phyloP scores from a whole-genome alignment of 2,329 filamentous ascomycete species.

The Fusarium sp. region DNA sequence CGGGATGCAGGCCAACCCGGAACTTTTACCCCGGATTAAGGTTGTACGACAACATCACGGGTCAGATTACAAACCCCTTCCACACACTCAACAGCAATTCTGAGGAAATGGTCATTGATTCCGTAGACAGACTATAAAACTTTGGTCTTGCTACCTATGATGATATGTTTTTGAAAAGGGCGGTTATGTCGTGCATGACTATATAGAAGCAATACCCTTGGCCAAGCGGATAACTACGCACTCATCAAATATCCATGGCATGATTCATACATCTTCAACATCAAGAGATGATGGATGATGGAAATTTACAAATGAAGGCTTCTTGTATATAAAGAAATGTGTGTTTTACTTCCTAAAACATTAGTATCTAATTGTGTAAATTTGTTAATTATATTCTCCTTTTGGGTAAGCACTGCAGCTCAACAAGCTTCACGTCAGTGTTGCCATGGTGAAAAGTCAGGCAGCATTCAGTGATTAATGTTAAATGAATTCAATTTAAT shows the following conservation, averaged over 20 bases:
- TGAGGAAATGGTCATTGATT: fast-evolving
- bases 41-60: not conserved
- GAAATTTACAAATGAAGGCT: too few relatives aligned
- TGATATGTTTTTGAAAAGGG: too few relatives aligned
- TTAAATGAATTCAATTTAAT: not conserved
- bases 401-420: too few relatives aligned
- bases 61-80: not conserved
- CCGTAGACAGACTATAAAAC: not conserved
- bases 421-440: not conserved
- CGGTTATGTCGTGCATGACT: fast-evolving
- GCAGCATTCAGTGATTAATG: not conserved
- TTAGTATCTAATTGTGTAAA: not conserved
- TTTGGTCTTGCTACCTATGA: fast-evolving
- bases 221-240: too few relatives aligned
- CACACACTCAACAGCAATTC: not conserved
- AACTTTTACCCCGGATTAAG: slow-evolving; percentile 14
- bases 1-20: not conserved
- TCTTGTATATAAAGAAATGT: not conserved
- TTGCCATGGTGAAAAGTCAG: fast-evolving
- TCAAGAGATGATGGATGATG: too few relatives aligned
- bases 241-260: too few relatives aligned
- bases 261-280: too few relatives aligned
- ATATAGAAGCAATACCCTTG: fast-evolving
- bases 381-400: too few relatives aligned
- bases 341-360: fast-evolving